phyloP scores from a whole-genome alignment of 441 rosid species.

The Breynia disticha region DNA sequence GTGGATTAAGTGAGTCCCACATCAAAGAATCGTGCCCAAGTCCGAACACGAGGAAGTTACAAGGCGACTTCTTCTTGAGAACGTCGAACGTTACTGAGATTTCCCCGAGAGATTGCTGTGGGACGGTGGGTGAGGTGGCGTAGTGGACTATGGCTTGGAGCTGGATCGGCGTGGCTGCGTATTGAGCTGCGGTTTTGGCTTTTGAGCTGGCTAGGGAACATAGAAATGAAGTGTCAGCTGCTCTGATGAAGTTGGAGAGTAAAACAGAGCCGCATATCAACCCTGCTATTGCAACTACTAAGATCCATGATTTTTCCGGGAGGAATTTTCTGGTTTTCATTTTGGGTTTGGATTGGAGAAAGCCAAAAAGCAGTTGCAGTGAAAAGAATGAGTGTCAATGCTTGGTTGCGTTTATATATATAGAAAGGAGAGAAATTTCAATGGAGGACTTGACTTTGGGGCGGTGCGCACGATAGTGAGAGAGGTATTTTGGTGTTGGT shows the following conservation, averaged over 20 bases:
- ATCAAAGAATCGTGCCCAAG: constrained; percentile 70
- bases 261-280: constrained; percentile 36
- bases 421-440: too few relatives aligned
- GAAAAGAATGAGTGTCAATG: too few relatives aligned
- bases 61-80: constrained; percentile 39
- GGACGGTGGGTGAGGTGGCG: constrained; percentile 58
- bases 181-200: constrained; percentile 20
- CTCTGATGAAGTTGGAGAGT: constrained; percentile 29
- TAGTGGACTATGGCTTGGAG: constrained; percentile 78
- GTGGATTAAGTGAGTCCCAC: constrained; percentile 67
- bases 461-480: too few relatives aligned
- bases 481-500: too few relatives aligned
- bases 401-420: too few relatives aligned
- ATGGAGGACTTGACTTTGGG: too few relatives aligned
- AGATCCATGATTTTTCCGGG: constrained; percentile 34
- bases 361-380: too few relatives aligned
- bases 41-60: constrained; percentile 75
- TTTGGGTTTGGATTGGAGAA: neutral
- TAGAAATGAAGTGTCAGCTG: constrained; percentile 34
- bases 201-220: constrained; percentile 34
- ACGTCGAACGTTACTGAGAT: constrained; percentile 57
- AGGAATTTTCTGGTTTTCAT: constrained; percentile 25
- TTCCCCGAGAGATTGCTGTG: constrained; percentile 63
- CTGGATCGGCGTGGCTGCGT: constrained; percentile 46
- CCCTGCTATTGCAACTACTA: constrained; percentile 29